These are phyloP conservation scores for Elsinoe ampelina DNA, from an alignment of 2,329 filamentous ascomycete species.

Conservation along the genomic window DNA sequence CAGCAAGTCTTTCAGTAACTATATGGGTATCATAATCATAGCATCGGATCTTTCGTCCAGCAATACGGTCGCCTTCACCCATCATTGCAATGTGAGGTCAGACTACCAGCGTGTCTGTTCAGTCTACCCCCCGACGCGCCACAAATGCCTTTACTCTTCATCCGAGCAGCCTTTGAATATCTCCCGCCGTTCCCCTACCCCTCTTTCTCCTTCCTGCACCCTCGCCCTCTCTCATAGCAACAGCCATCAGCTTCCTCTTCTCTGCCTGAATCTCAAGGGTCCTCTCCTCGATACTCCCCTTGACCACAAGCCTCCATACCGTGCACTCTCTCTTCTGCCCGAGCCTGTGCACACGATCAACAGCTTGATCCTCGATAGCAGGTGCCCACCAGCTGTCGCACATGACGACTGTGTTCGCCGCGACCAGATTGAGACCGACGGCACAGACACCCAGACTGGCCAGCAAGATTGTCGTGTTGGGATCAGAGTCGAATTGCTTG, in stretches of 20 bases:
- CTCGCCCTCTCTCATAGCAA: conserved; percentile 33
- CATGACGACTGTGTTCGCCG: conserved; percentile 76
- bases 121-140: no score
- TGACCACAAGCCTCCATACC: conserved; percentile 73
- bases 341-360: conserved; percentile 78
- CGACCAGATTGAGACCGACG: conserved; percentile 77
- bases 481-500: conserved; percentile 55
- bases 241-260: conserved; percentile 48
- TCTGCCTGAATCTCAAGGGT: conserved; percentile 68
- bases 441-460: conserved; percentile 74
- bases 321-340: conserved; percentile 72
- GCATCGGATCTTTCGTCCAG: not conserved
- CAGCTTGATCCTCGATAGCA: conserved; percentile 83
- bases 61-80: not conserved
- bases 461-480: conserved; percentile 63
- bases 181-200: conserved; percentile 45
- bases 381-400: conserved; percentile 88
- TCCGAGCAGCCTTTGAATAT: conserved; percentile 38
- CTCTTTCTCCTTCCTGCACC: conserved; percentile 37
- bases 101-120: no score
- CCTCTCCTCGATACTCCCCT: conserved; percentile 69
- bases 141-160: not conserved
- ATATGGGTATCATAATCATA: conserved; percentile 4
- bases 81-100: no score
- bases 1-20: not conserved